phyloP scores from a whole-genome alignment of 805 yeast genomes.

The Candida palmyrensis region DNA sequence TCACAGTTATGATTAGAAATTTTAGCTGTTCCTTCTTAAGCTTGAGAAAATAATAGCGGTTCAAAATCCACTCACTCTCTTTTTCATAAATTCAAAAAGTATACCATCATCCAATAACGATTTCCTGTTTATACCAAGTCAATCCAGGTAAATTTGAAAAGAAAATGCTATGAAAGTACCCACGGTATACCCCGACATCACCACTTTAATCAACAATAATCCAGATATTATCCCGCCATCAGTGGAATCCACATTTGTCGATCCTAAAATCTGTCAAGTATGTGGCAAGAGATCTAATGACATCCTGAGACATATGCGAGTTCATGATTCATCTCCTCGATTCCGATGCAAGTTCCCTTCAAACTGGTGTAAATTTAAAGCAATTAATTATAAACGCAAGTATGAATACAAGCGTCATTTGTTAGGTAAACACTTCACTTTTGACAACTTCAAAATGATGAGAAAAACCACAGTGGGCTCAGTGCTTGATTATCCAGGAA shows the following conservation, averaged over 20 bases:
- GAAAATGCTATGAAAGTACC: slow-evolving; percentile 1
- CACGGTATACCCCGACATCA: slow-evolving; percentile 12
- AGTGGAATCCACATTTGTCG: slow-evolving; percentile 14
- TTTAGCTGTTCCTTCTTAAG: no score
- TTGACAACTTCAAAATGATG: slow-evolving; percentile 10
- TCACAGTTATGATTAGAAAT: no score
- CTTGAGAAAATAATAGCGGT: no score
- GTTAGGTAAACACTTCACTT: slow-evolving; percentile 12
- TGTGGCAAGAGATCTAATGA: slow-evolving; percentile 15
- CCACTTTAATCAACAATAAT: slow-evolving; percentile 14
- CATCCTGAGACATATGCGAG: slow-evolving; percentile 15
- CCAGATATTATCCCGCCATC: slow-evolving; percentile 12
- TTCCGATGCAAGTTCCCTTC: slow-evolving; percentile 14
- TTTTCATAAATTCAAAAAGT: no score
- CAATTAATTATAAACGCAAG: slow-evolving; percentile 14
- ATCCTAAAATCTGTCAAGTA: slow-evolving; percentile 12
- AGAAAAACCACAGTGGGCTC: slow-evolving; percentile 11
- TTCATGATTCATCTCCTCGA: slow-evolving; percentile 12
- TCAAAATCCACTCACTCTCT: no score
- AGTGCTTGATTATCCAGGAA: slow-evolving; percentile 13
- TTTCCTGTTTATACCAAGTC: neutral
- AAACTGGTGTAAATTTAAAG: slow-evolving; percentile 10
- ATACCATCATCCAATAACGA: no score
- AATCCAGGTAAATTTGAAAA: neutral
- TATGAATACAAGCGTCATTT: slow-evolving; percentile 16